Evolutionary conservation across 169 alveolate species (phyloP), one percentile per base, ranked within the genome.

Genomic region (Cryptosporidium sp.): DNA sequence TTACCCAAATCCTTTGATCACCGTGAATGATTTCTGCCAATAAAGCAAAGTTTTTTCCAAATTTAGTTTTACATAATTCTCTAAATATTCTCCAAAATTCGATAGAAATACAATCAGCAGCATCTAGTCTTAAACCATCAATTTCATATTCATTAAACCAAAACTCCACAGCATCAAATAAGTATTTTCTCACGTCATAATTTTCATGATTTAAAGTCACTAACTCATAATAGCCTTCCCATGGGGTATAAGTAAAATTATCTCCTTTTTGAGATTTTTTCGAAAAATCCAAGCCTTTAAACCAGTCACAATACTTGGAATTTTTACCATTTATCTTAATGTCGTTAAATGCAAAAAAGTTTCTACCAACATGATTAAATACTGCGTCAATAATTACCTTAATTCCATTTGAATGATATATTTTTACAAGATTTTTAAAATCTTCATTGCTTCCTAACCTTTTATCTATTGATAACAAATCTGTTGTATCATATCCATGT

Each of bases 401-500:
- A 39, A 80, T 80, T 26, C 75, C 89, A 62, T 26, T 45, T 31
- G 89, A 80, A 62, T 80, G 89, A 62, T 80, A 80, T 10, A 18
- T 33, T 23, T 31, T 45, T 31, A 80, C 80, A 6, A 80, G 26
- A 37, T 59, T 65, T 39, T 39, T 80, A 62, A 80, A 80, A 45
- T 41, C 55, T n/a, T 80, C 75, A 43, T 37, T 41, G 31, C 52
- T 65, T 35, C 89, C 89, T 7, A 80, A 39, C 52, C 89, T 59
- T 65, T 41, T 59, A 29, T 80, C 89, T 41, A 80, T 62, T 39
- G 37, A 37, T n/a, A 43, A 80, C 23, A 80, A 59, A 23, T 80
- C 75, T n/a, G 68, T 65, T 37, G 89, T 80, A 48, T 80, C 89
- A 16, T 80, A 80, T 14, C 89, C 89, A 80, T 80, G 89, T 2